These are phyloP conservation scores for Apophysomyces trapeziformis DNA, from an alignment of 371 early-diverging fungal genomes.

Conservation along the genomic window DNA sequence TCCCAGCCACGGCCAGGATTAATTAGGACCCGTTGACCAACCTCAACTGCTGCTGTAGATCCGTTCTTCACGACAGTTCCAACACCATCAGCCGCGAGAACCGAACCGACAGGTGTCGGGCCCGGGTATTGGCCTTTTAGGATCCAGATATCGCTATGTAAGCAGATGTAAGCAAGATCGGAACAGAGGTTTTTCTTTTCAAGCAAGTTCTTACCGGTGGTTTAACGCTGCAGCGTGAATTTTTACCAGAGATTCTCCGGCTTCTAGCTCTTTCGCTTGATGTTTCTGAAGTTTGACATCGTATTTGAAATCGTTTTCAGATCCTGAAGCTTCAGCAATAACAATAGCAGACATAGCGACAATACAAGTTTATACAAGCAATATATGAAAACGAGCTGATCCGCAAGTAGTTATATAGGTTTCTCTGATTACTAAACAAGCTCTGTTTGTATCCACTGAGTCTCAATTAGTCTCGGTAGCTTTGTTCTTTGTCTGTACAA, in stretches of 20 bases:
- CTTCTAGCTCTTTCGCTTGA: background rate
- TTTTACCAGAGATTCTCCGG: conserved; percentile 55
- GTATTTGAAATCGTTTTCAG: conserved; percentile 19
- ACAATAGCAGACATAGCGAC: conserved; percentile 19
- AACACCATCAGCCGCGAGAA: conserved; percentile 66
- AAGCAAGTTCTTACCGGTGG: conserved; percentile 50
- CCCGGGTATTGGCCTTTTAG: conserved; percentile 56
- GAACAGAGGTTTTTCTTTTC: too few relatives aligned
- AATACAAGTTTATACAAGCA: too few relatives aligned
- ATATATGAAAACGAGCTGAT: too few relatives aligned
- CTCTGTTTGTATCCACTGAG: too few relatives aligned
- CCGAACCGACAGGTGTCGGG: conserved; percentile 43
- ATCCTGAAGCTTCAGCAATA: conserved; percentile 15
- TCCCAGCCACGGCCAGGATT: conserved; percentile 66
- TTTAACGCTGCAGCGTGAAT: conserved; percentile 73
- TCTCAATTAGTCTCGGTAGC: too few relatives aligned
- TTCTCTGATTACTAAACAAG: too few relatives aligned
- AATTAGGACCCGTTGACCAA: conserved; percentile 56
- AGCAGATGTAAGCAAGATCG: background rate
- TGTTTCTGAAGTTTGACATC: conserved; percentile 29
- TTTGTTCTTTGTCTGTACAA: too few relatives aligned
- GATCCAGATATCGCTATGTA: conserved; percentile 59
- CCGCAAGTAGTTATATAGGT: too few relatives aligned
- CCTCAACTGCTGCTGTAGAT: conserved; percentile 8
- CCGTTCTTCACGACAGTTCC: conserved; percentile 50